Evolutionary conservation across 495 filamentous ascomycete species (phyloP).

Genomic region (Aspergillus affinis): DNA sequence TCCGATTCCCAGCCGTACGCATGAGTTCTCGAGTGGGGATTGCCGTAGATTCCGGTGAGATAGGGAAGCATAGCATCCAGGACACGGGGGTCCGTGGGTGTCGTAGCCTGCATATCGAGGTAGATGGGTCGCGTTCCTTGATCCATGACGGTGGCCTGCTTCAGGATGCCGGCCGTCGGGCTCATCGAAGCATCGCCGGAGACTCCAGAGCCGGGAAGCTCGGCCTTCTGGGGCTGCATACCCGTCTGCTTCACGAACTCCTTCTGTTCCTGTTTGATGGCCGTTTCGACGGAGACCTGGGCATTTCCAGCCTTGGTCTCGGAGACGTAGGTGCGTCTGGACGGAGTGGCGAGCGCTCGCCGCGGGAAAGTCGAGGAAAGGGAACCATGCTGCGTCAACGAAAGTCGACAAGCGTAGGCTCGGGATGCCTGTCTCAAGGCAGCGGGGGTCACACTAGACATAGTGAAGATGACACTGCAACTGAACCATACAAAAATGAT

Average conservation of each 20-base stretch:
- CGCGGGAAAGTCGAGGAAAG: conserved; percentile 44
- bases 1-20: conserved; percentile 99
- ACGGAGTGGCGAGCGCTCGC: conserved; percentile 40
- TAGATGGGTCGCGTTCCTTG: conserved; percentile 94
- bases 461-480: conserved; percentile 39
- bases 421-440: conserved; percentile 78
- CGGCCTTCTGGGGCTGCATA: conserved; percentile 50
- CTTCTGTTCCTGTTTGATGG: conserved; percentile 80
- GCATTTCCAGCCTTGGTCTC: conserved; percentile 76
- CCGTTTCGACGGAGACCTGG: conserved; percentile 77
- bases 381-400: conserved; percentile 42
- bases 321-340: conserved; percentile 73
- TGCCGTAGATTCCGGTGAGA: conserved; percentile 90
- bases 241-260: conserved; percentile 73
- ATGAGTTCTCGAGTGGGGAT: conserved; percentile 95
- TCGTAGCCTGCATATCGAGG: conserved; percentile 97
- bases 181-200: conserved; percentile 70
- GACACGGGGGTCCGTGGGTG: conserved; percentile 91
- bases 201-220: conserved; percentile 57
- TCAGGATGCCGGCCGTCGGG: conserved; percentile 83
- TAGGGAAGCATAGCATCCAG: conserved; percentile 96
- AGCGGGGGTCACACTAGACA: conserved; percentile 71
- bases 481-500: conserved; percentile 24
- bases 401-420: conserved; percentile 57
- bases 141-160: conserved; percentile 91